phyloP scores from a whole-genome alignment of 2,329 filamentous ascomycete genomes.

The Fonsecaea monophora region DNA sequence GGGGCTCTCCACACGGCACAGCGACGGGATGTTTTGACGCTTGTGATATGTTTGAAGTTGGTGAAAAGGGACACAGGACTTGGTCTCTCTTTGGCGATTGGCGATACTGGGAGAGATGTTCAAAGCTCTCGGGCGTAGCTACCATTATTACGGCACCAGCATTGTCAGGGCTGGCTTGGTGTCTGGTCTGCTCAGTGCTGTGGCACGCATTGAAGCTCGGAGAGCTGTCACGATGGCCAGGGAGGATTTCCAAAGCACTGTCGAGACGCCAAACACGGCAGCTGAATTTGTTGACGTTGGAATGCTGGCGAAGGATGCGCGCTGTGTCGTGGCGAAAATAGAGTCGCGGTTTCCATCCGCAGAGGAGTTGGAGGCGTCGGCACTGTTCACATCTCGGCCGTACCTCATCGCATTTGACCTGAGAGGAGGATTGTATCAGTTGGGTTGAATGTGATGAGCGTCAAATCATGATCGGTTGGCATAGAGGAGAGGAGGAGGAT shows the following conservation, averaged over 20 bases:
- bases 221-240: neutral
- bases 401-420: neutral
- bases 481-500: no score
- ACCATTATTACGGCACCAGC: neutral
- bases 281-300: neutral
- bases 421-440: neutral
- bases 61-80: neutral
- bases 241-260: neutral
- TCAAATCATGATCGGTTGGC: no score
- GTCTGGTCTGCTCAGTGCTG: neutral
- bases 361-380: neutral
- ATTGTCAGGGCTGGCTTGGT: neutral
- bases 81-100: neutral
- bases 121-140: neutral
- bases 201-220: neutral
- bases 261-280: neutral
- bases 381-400: neutral
- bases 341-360: neutral
- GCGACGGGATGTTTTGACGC: neutral
- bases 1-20: neutral
- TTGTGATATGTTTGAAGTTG: neutral
- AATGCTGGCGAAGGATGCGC: neutral
- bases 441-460: no score
- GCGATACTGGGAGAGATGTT: neutral
- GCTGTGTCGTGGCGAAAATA: neutral